A percentile compares a stretch with the other conserved stretches of the same genome.
phyloP scores from a whole-genome alignment of 495 filamentous ascomycete species.

The Xylaria longipes region DNA sequence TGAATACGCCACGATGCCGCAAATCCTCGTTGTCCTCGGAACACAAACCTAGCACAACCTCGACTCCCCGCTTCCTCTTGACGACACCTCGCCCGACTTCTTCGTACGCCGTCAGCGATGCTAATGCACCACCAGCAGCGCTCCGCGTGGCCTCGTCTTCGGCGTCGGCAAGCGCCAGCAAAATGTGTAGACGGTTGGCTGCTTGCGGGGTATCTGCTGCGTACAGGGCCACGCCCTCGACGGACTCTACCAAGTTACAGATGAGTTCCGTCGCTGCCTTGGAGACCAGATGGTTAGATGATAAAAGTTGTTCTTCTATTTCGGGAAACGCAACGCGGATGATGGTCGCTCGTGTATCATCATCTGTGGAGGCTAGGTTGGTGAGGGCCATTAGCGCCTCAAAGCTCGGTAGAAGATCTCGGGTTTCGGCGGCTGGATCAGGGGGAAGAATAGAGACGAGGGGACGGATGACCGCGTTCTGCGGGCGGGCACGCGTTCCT shows the following conservation, averaged over 20 bases:
- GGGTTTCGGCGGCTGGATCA: conserved; percentile 64
- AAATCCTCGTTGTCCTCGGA: conserved; percentile 76
- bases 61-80: conserved; percentile 69
- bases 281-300: conserved; percentile 74
- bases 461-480: conserved; percentile 79
- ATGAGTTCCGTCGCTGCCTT: conserved; percentile 87
- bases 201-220: conserved; percentile 72
- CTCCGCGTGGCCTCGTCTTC: conserved; percentile 79
- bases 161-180: conserved; percentile 85
- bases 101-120: conserved; percentile 80
- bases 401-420: conserved; percentile 87
- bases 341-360: conserved; percentile 72
- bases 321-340: conserved; percentile 72
- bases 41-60: conserved; percentile 75
- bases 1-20: conserved; percentile 78
- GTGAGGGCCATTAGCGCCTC: conserved; percentile 91
- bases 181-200: conserved; percentile 73
- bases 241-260: conserved; percentile 86
- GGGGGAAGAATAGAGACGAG: conserved; percentile 72
- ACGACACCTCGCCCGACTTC: conserved; percentile 71
- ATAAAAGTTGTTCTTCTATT: conserved; percentile 84
- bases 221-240: conserved; percentile 76
- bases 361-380: conserved; percentile 83
- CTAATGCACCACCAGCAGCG: conserved; percentile 87
- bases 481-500: conserved; percentile 71